These are phyloP conservation scores for Trichophyton rubrum DNA, from an alignment of 2,329 filamentous ascomycete genomes.

Conservation along the genomic window DNA sequence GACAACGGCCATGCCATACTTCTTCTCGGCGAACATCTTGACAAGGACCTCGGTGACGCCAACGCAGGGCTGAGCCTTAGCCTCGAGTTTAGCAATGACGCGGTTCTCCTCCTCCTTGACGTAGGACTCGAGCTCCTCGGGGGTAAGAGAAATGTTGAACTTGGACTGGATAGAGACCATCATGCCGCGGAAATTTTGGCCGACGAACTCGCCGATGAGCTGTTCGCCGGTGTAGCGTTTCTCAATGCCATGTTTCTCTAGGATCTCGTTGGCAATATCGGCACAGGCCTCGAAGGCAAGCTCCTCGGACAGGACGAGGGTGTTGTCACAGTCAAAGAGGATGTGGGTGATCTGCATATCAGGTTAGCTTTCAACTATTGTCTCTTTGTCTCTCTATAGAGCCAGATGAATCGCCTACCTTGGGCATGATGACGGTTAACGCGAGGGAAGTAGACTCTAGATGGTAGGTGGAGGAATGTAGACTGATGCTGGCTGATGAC, in stretches of 20 bases:
- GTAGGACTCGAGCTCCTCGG: slow-evolving; percentile 59
- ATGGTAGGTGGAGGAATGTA: not conserved
- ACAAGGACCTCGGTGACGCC: slow-evolving; percentile 58
- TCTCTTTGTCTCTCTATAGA: not conserved
- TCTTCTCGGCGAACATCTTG: slow-evolving; percentile 46
- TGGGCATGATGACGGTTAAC: slow-evolving; percentile 17
- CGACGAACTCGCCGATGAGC: slow-evolving; percentile 77
- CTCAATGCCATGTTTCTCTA: slow-evolving; percentile 51
- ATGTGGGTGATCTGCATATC: slow-evolving; percentile 50
- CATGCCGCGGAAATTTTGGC: slow-evolving; percentile 92
- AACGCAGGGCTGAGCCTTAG: slow-evolving; percentile 53
- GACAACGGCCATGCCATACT: slow-evolving; percentile 68
- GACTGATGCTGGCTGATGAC: not conserved
- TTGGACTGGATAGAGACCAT: slow-evolving; percentile 62
- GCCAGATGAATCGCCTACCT: slow-evolving; percentile 17
- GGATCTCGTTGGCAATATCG: slow-evolving; percentile 76
- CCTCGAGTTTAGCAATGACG: slow-evolving; percentile 67
- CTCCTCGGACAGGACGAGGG: slow-evolving; percentile 80
- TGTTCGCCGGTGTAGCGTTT: slow-evolving; percentile 64
- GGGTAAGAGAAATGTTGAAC: slow-evolving; percentile 57
- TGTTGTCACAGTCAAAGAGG: slow-evolving; percentile 72
- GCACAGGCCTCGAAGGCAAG: slow-evolving; percentile 86
- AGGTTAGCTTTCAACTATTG: not conserved
- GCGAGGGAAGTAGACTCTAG: too few relatives aligned
- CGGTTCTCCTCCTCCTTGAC: slow-evolving; percentile 67